These are phyloP conservation scores for Berberis vulgaris DNA, from an alignment of 164 flowering plant genomes.

Conservation along the genomic window DNA sequence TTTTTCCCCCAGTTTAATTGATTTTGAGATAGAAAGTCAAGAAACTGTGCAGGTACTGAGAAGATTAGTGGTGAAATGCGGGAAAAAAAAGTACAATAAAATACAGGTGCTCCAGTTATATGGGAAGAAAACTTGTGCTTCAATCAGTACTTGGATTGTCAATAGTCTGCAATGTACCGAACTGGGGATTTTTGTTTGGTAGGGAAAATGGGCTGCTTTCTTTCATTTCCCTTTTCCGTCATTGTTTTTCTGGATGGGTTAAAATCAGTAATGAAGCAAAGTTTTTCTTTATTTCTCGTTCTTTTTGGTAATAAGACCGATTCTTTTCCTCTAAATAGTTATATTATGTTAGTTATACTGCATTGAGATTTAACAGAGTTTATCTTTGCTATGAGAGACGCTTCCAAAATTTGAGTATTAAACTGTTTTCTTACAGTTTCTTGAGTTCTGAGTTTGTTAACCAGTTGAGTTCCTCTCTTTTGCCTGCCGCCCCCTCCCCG, in stretches of 20 bases:
- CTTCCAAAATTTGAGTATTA: too few species aligned
- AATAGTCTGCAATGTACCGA: background rate
- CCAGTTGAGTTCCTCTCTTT: too few species aligned
- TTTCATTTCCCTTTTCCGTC: background rate
- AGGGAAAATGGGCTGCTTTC: background rate
- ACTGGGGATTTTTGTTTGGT: background rate
- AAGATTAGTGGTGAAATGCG: constrained; percentile 15
- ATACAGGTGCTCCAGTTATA: constrained; percentile 12
- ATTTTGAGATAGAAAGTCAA: constrained; percentile 15
- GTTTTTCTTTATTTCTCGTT: background rate
- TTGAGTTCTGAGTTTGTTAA: too few species aligned
- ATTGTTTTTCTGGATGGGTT: background rate
- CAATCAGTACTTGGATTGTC: background rate
- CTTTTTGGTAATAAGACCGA: background rate
- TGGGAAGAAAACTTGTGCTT: background rate
- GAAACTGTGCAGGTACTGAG: constrained; percentile 18
- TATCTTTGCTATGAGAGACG: too few species aligned
- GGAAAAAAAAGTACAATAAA: constrained; percentile 36
- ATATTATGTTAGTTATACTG: too few species aligned
- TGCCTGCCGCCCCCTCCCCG: too few species aligned
- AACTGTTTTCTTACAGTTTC: too few species aligned
- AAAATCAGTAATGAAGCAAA: background rate
- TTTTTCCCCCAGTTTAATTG: constrained; percentile 9
- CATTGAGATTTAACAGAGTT: too few species aligned
- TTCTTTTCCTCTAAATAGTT: too few species aligned